phyloP scores from a whole-genome alignment of 495 filamentous ascomycete species.

The Viridothelium virens region DNA sequence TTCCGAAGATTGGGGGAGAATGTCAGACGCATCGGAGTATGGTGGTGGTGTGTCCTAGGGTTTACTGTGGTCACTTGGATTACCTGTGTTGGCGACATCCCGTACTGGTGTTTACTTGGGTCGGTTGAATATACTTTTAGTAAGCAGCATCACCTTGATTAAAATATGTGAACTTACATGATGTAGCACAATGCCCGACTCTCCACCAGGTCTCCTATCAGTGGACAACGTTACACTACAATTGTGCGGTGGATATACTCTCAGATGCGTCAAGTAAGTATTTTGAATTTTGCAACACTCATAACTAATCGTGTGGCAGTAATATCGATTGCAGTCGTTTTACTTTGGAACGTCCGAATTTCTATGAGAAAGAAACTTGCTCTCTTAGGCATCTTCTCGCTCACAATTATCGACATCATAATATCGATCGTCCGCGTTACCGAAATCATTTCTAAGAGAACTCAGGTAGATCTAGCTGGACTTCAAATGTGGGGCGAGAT shows the following conservation, averaged over 20 bases:
- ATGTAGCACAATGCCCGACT: not conserved
- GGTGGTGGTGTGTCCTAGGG: not conserved
- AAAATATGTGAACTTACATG: not conserved
- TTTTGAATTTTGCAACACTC: not conserved
- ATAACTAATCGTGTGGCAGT: not conserved
- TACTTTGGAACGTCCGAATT: conserved; percentile 32
- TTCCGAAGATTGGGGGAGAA: conserved; percentile 27
- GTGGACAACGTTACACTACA: conserved; percentile 23
- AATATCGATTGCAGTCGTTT: conserved; percentile 24
- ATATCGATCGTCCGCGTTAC: conserved; percentile 24
- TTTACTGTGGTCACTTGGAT: not conserved
- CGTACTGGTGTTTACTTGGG: not conserved
- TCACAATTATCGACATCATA: conserved; percentile 29
- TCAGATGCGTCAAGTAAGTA: conserved; percentile 29
- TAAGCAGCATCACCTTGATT: not conserved
- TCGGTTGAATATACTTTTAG: not conserved
- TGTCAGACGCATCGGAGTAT: conserved; percentile 10
- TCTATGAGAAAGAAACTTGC: conserved; percentile 19
- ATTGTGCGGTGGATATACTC: conserved; percentile 29
- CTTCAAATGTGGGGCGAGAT: conserved; percentile 12
- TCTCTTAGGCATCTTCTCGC: conserved; percentile 31
- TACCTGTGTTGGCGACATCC: not conserved
- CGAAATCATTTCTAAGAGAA: not conserved
- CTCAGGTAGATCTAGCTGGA: not conserved
- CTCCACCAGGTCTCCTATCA: not conserved